Base-by-base conservation (phyloP, 2,329 filamentous ascomycete species). In the Trichoderma cornu-damae region DNA sequence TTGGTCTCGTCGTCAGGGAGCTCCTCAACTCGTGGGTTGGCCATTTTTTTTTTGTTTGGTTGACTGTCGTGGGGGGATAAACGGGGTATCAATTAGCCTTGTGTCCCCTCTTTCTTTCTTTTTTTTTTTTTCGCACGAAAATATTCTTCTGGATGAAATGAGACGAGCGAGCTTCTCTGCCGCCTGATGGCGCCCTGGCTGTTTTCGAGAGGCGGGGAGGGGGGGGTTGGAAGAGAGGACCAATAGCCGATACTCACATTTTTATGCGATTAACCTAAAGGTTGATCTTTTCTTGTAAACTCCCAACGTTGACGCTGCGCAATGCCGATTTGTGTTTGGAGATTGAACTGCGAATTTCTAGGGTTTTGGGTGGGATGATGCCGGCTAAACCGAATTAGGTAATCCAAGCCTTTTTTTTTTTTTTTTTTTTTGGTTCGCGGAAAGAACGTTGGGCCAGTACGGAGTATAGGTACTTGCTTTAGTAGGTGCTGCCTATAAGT, bases 1-100 rank as follows among this genome's bases (percentile, higher is more conserved):
- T 89, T 86, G 72, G 86, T 83, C 80, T 90, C 87, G 71, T 92
- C 91, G 73, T 97, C 94, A 69, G 90, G 88, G 70, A 99, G 85
- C 81, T 99, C 94, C 83, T 99, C 93, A 78, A 97, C 87, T 78
- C 93, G 89, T 76, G 93, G 90, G 83, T 96, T 95, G 75, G 94
- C 88, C 94, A 99, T 99, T 76, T 77, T 89, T n/a, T n/a, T n/a
- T n/a, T n/a, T n/a, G n/a, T n/a, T n/a, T n/a, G n/a, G 73, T 70
- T 65, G 71, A 68, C 74, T 70, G 65, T 66, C 68, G 63, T 61
- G 63, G 63, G 62, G n/a, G 66, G 67, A 55, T 60, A 59, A 63
- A n/a, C n/a, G n/a, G 64, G 61, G 62, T 62, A 67, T 68, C 62
- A 63, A 61, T n/a, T n/a, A n/a, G n/a, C n/a, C 62, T 61, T 54